Percentiles rank a stretch among this genome's conserved stretches.
These are phyloP conservation scores for Ogataea methylovora DNA, from an alignment of 805 yeast species.

Conservation along the genomic window DNA sequence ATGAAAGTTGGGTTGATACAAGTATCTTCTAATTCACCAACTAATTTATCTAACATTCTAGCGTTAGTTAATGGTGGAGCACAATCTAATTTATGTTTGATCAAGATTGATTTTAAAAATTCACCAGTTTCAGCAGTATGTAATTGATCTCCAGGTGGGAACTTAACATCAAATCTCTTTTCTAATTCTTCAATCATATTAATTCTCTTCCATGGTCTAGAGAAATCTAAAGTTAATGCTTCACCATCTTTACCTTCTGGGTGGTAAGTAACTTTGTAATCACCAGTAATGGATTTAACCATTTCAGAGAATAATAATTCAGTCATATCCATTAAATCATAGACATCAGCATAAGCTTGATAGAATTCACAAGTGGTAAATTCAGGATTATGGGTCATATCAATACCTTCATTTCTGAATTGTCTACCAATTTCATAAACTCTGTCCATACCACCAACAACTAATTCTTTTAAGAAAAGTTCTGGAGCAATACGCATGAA, in stretches of 20 bases:
- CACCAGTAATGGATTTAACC: constrained; percentile 94
- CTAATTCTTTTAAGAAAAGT: constrained; percentile 89
- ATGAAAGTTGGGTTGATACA: constrained; percentile 96
- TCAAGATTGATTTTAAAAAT: constrained; percentile 75
- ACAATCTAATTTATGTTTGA: constrained; percentile 79
- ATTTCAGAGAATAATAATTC: constrained; percentile 91
- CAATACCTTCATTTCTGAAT: constrained; percentile 98
- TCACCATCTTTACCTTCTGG: constrained; percentile 90
- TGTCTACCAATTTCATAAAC: constrained; percentile 98
- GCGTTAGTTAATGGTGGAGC: constrained; percentile 90
- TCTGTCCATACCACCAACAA: constrained; percentile 97
- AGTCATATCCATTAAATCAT: constrained; percentile 92
- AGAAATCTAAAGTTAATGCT: constrained; percentile 72
- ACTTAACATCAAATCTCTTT: constrained; percentile 74
- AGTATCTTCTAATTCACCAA: constrained; percentile 91
- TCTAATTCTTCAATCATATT: constrained; percentile 96
- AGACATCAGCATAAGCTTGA: constrained; percentile 95
- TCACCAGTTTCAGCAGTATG: constrained; percentile 91
- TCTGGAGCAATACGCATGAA: constrained; percentile 99
- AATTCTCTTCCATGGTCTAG: constrained; percentile 98
- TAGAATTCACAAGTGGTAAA: constrained; percentile 98
- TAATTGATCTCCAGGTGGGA: constrained; percentile 93
- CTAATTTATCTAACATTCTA: constrained; percentile 96
- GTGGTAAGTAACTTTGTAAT: constrained; percentile 78
- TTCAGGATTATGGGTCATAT: constrained; percentile 98